phyloP scores from a whole-genome alignment of 176 grass and related monocot species.

The Phragmites australis region DNA sequence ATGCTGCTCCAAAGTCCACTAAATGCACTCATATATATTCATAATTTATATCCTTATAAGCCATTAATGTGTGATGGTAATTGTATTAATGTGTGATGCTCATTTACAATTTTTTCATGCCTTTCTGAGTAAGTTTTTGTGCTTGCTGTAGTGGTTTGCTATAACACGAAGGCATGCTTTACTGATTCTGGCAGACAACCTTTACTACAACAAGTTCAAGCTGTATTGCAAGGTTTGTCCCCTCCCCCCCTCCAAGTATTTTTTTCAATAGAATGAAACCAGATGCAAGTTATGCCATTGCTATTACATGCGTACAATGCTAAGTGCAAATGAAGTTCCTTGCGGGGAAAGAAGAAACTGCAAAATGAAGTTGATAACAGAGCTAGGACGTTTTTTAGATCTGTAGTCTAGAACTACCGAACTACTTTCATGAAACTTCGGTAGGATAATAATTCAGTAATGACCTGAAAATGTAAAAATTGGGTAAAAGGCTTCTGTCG shows the following conservation, averaged over 20 bases:
- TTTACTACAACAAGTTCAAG: conserved; percentile 94
- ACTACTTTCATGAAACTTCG: conserved; percentile 2
- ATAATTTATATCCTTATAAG: neutral
- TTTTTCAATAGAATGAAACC: neutral
- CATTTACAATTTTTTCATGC: conserved; percentile 22
- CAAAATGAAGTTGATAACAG: conserved; percentile 1
- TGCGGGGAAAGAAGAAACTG: too few relatives aligned
- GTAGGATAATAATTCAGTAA: neutral
- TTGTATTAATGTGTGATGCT: neutral
- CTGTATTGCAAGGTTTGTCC: conserved; percentile 94
- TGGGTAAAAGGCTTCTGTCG: neutral
- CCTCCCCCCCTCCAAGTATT: neutral
- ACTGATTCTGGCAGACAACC: conserved; percentile 81
- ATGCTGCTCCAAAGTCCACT: conserved; percentile 8
- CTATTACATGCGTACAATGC: conserved; percentile 5
- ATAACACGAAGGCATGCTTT: conserved; percentile 93
- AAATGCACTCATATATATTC: neutral
- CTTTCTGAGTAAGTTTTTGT: conserved; percentile 33
- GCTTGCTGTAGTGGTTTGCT: conserved; percentile 88
- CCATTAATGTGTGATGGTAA: neutral
- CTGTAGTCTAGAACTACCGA: neutral
- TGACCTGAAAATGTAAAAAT: conserved; percentile 10
- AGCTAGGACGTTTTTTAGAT: conserved; percentile 8
- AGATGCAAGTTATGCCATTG: neutral
- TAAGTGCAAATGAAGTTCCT: too few relatives aligned